Percentiles rank a stretch among this genome's conserved stretches.
phyloP scores from a whole-genome alignment of 257 asterid species.

The Anisodus tanguticus region DNA sequence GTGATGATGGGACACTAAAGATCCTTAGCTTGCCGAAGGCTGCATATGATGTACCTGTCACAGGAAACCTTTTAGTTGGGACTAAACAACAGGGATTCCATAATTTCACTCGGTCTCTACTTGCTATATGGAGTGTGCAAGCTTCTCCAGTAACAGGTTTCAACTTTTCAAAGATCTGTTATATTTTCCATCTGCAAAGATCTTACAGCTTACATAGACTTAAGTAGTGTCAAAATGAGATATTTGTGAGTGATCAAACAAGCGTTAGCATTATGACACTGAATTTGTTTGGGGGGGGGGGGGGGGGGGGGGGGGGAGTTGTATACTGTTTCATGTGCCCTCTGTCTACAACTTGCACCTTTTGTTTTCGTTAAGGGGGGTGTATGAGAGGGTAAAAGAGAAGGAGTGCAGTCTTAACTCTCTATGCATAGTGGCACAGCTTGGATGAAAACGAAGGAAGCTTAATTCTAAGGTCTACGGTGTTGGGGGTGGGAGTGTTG shows the following conservation, averaged over 20 bases:
- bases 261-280: not conserved
- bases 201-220: not conserved
- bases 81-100: slow-evolving; percentile 61
- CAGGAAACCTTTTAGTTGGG: slow-evolving; percentile 56
- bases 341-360: not conserved
- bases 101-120: slow-evolving; percentile 62
- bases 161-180: slow-evolving; percentile 26
- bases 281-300: not conserved
- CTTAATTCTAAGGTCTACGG: not conserved
- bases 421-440: slow-evolving; percentile 9
- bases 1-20: slow-evolving; percentile 86
- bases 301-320: not conserved
- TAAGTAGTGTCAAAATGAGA: slow-evolving; percentile 13
- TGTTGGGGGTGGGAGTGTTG: slow-evolving; percentile 13
- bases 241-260: not conserved
- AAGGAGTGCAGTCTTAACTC: not conserved
- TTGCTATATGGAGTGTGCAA: slow-evolving; percentile 78
- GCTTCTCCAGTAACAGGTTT: slow-evolving; percentile 76
- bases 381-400: not conserved
- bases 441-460: not conserved
- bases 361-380: not conserved
- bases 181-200: slow-evolving; percentile 10
- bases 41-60: slow-evolving; percentile 61
- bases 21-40: slow-evolving; percentile 63
- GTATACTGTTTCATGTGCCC: not conserved